Evolutionary conservation across 768 basidiomycete genomes (phyloP).

Genomic region (Xerocomellus amylosporus): DNA sequence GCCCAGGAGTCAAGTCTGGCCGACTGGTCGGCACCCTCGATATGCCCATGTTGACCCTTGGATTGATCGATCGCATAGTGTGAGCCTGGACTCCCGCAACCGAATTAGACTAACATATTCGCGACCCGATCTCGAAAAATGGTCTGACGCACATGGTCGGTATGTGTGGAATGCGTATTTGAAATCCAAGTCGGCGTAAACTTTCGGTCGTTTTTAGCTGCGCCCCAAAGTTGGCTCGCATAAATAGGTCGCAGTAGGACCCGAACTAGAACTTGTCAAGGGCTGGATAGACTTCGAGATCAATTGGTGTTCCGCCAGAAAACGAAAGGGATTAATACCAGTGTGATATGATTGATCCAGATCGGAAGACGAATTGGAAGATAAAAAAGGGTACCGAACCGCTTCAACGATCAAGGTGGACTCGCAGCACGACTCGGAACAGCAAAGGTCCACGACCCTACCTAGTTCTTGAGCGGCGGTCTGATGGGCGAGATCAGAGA

Average conservation of each 20-base stretch:
- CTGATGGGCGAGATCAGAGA: not conserved
- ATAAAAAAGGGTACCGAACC: not conserved
- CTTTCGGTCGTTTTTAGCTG: not conserved
- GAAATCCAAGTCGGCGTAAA: conserved; percentile 11
- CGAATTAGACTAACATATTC: not conserved
- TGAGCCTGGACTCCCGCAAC: conserved; percentile 2
- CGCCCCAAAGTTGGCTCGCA: not conserved
- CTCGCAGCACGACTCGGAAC: not conserved
- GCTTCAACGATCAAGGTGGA: not conserved
- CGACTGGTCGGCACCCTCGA: conserved; percentile 8
- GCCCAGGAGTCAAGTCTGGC: conserved; percentile 7
- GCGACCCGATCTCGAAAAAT: not conserved
- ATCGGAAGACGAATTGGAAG: not conserved
- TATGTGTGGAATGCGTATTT: conserved; percentile 6
- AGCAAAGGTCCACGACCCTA: not conserved
- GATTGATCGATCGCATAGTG: conserved; percentile 11
- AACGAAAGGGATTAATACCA: not conserved
- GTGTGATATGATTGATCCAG: not conserved
- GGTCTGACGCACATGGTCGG: not conserved
- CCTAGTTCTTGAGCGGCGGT: not conserved
- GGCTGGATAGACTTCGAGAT: not conserved
- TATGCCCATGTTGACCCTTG: not conserved
- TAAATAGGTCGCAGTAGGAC: not conserved
- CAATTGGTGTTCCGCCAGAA: not conserved
- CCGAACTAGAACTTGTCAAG: not conserved